Evolutionary conservation across 2,329 filamentous ascomycete genomes (phyloP).

Genomic region (Salinomyces thailandicus): DNA sequence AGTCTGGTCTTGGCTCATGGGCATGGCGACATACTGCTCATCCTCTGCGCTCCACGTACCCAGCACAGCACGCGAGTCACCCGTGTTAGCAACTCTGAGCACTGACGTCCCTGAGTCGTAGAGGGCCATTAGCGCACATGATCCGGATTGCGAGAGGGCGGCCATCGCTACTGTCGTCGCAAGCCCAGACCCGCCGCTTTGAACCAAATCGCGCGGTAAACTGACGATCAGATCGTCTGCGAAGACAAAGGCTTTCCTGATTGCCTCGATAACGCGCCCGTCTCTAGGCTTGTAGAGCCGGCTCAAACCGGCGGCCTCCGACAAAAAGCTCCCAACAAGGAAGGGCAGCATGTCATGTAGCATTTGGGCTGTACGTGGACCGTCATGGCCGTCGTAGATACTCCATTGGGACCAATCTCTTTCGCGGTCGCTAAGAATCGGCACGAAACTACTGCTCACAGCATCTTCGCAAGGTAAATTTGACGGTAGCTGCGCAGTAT

Average conservation of each 20-base stretch:
- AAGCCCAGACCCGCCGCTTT: slow-evolving; percentile 13
- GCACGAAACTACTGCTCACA: slow-evolving; percentile 13
- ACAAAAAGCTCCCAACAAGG: slow-evolving; percentile 15
- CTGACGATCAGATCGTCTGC: slow-evolving; percentile 31
- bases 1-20: slow-evolving; percentile 56
- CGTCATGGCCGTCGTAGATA: slow-evolving; percentile 34
- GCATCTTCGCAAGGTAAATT: slow-evolving; percentile 25
- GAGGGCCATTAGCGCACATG: slow-evolving; percentile 53
- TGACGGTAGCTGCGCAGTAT: slow-evolving; percentile 17
- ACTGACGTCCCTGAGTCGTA: slow-evolving; percentile 46
- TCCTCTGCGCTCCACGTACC: slow-evolving; percentile 38
- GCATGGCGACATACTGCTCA: slow-evolving; percentile 41
- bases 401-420: slow-evolving; percentile 26
- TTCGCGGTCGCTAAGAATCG: slow-evolving; percentile 12
- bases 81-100: slow-evolving; percentile 54
- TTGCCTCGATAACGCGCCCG: slow-evolving; percentile 24
- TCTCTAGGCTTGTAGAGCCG: slow-evolving; percentile 17
- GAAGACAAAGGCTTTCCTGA: slow-evolving; percentile 31
- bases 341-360: slow-evolving; percentile 16
- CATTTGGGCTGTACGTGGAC: slow-evolving; percentile 19
- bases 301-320: slow-evolving; percentile 11
- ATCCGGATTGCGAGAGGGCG: slow-evolving; percentile 40
- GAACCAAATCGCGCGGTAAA: slow-evolving; percentile 11
- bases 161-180: slow-evolving; percentile 23
- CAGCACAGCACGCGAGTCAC: slow-evolving; percentile 57